These are phyloP conservation scores for Penicillium subrubescens DNA, from an alignment of 495 filamentous ascomycete species.

Conservation along the genomic window DNA sequence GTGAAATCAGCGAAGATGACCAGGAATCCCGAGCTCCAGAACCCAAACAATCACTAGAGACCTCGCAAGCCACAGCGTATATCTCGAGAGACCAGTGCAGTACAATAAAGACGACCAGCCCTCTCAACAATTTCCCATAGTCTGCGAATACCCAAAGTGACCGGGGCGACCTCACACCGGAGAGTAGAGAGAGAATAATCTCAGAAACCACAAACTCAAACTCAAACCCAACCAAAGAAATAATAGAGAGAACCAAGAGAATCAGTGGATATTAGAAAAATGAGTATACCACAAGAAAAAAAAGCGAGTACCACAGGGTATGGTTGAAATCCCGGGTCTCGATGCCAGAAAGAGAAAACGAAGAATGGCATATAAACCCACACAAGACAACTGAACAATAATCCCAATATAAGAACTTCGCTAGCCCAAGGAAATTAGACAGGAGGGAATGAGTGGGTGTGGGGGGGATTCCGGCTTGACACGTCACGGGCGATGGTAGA, in stretches of 20 bases:
- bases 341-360: conserved; percentile 7
- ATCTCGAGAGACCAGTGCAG: conserved; percentile 28
- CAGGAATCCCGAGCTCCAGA: conserved; percentile 17
- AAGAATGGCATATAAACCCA: background rate
- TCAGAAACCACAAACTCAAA: background rate
- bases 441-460: background rate
- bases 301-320: conserved; percentile 7
- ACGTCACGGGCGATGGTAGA: conserved; percentile 1
- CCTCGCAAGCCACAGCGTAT: background rate
- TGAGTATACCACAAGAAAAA: conserved; percentile 3
- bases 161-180: background rate
- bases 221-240: background rate
- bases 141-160: background rate
- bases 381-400: background rate
- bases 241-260: conserved; percentile 2
- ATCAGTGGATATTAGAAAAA: conserved; percentile 3
- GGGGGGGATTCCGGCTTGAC: background rate
- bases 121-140: background rate
- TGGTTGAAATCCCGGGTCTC: conserved; percentile 19
- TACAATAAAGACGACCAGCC: conserved; percentile 41
- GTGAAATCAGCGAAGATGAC: conserved; percentile 45
- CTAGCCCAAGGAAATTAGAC: conserved; percentile 1
- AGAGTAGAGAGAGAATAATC: conserved; percentile 1
- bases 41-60: conserved; percentile 7
- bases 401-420: background rate